phyloP scores from a whole-genome alignment of 2,329 filamentous ascomycete genomes.

The Fusarium sarcochroum region DNA sequence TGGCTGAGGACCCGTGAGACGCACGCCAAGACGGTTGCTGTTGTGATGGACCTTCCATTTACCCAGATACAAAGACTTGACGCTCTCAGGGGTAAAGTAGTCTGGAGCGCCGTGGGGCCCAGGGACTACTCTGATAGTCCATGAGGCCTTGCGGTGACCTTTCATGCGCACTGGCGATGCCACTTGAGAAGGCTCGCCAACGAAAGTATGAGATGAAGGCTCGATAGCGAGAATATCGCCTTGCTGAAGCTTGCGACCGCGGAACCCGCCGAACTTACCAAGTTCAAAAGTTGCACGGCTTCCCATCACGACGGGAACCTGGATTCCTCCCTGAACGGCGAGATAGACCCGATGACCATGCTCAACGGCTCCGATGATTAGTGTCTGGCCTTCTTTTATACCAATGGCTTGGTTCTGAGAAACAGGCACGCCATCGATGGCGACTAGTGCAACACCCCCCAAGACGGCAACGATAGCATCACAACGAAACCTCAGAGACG shows the following conservation, averaged over 20 bases:
- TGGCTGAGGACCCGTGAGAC: constrained; percentile 55
- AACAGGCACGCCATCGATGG: constrained; percentile 42
- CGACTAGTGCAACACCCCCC: constrained; percentile 49
- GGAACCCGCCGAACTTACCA: constrained; percentile 53
- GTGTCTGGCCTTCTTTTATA: constrained; percentile 46
- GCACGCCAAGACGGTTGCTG: constrained; percentile 57
- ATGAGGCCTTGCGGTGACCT: constrained; percentile 44
- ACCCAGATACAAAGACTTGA: constrained; percentile 51
- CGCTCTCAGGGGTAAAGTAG: constrained; percentile 53
- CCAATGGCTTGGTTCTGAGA: constrained; percentile 44
- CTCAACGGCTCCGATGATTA: constrained; percentile 46
- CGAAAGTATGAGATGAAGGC: neutral
- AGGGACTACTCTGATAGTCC: constrained; percentile 54
- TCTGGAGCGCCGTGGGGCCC: constrained; percentile 58
- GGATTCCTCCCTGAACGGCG: constrained; percentile 54
- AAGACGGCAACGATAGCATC: constrained; percentile 52
- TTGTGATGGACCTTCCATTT: constrained; percentile 59
- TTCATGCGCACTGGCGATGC: constrained; percentile 41
- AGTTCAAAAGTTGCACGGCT: constrained; percentile 53
- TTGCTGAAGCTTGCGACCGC: constrained; percentile 51
- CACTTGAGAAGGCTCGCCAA: neutral
- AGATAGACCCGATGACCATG: constrained; percentile 54
- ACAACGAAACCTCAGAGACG: constrained; percentile 53
- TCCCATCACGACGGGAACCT: constrained; percentile 52
- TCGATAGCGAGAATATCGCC: constrained; percentile 51